phyloP scores from a whole-genome alignment of 139 green algal species.

The Ettlia oleoabundans region DNA sequence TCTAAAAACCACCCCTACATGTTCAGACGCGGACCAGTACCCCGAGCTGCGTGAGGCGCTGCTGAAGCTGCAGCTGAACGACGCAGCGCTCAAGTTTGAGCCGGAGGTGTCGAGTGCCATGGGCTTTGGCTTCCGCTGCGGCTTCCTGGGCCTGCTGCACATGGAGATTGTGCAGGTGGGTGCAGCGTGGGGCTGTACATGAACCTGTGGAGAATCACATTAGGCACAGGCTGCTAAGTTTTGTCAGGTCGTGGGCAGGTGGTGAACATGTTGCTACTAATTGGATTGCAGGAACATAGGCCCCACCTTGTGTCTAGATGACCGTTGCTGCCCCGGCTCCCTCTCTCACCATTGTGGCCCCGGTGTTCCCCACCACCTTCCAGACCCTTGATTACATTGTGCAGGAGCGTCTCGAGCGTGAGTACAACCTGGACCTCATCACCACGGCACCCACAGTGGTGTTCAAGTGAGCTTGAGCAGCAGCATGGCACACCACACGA shows the following conservation, averaged over 20 bases:
- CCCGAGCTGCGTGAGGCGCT: conserved; percentile 93
- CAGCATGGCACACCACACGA: background rate
- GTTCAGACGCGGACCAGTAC: conserved; percentile 53
- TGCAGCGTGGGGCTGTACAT: background rate
- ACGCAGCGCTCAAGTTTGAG: conserved; percentile 93
- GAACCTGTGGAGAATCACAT: background rate
- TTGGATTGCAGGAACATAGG: no score
- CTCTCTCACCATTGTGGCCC: background rate
- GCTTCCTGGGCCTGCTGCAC: conserved; percentile 98
- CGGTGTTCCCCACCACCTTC: background rate
- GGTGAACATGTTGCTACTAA: no score
- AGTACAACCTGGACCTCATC: conserved; percentile 97
- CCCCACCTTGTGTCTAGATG: no score
- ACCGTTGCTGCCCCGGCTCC: no score
- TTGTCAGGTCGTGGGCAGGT: no score
- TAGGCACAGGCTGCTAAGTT: background rate
- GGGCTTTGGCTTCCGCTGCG: conserved; percentile 98
- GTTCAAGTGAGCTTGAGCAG: background rate
- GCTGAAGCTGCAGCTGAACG: conserved; percentile 98
- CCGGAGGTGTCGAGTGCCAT: conserved; percentile 93
- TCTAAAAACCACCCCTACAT: background rate
- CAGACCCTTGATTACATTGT: background rate
- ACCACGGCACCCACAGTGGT: conserved; percentile 94
- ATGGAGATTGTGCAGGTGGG: conserved; percentile 96
- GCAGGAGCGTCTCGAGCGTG: conserved; percentile 97